Conservation (phyloP, 129 eudicot species). For the Heracleum sosnowskyi region DNA sequence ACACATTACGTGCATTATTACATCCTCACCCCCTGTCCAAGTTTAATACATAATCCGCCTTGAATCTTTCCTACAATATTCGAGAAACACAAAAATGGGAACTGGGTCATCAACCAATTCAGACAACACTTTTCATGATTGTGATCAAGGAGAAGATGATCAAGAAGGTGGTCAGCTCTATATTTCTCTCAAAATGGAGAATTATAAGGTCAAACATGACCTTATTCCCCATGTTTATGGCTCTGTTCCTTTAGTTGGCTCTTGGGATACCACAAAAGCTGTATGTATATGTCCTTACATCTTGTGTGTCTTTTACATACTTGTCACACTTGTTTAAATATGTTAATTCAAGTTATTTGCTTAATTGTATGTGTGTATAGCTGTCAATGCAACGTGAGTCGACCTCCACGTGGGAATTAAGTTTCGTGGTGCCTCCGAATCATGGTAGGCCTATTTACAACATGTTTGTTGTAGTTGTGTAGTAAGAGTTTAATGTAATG, state of each 20-base stretch:
- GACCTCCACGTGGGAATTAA: constrained; percentile 77
- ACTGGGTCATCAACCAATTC: constrained; percentile 56
- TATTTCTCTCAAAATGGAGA: constrained; percentile 87
- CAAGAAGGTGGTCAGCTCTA: constrained; percentile 87
- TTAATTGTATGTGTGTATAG: constrained; percentile 22
- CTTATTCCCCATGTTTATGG: constrained; percentile 85
- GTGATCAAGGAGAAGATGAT: constrained; percentile 62
- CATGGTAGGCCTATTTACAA: constrained; percentile 46
- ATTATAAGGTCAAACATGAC: constrained; percentile 46
- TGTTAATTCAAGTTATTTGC: neutral
- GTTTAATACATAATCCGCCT: too few species aligned
- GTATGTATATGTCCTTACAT: constrained; percentile 20
- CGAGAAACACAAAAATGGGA: constrained; percentile 40
- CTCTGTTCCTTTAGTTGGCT: constrained; percentile 80
- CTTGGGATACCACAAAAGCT: constrained; percentile 88
- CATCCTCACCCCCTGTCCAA: neutral
- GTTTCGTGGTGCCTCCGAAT: constrained; percentile 89
- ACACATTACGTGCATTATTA: neutral
- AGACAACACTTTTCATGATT: constrained; percentile 51
- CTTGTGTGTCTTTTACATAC: neutral
- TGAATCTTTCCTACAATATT: neutral
- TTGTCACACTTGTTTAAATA: neutral
- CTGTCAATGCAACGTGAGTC: constrained; percentile 91
- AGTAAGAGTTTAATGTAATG: neutral
- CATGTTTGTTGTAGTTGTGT: neutral